Conservation (phyloP, 805 yeast species). For the Lipomyces orientalis region DNA sequence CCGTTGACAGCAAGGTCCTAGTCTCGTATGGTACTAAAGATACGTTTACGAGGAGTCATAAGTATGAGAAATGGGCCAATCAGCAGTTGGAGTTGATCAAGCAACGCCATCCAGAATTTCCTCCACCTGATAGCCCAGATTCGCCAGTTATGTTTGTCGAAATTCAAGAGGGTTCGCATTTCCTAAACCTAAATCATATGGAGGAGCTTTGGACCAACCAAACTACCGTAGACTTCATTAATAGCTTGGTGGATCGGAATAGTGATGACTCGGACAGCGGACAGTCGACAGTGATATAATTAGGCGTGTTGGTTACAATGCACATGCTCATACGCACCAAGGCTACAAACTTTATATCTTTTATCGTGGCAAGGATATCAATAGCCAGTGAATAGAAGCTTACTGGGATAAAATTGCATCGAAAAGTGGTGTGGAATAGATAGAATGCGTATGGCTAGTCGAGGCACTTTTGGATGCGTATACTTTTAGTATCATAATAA, state of each 20-base stretch:
- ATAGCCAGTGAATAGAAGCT: too few species aligned
- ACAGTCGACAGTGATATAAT: neutral
- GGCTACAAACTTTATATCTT: neutral
- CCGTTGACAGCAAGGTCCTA: conserved; percentile 21
- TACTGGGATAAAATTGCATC: too few species aligned
- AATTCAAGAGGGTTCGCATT: conserved; percentile 22
- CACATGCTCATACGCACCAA: neutral
- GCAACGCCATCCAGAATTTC: neutral
- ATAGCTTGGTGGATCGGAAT: conserved; percentile 10
- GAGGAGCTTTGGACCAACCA: conserved; percentile 20
- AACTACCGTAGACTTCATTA: conserved; percentile 14
- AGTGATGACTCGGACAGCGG: conserved; percentile 2
- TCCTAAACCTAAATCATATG: conserved; percentile 19
- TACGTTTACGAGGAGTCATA: conserved; percentile 17
- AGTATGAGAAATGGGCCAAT: conserved; percentile 23
- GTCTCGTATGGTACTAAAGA: conserved; percentile 30
- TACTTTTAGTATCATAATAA: too few species aligned
- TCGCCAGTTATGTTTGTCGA: conserved; percentile 13
- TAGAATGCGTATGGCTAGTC: too few species aligned
- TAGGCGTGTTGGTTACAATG: neutral
- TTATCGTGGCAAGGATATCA: neutral
- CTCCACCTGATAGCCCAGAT: neutral
- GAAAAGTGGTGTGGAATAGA: too few species aligned
- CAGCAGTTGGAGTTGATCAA: conserved; percentile 10
- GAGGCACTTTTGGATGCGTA: too few species aligned